Evolutionary conservation across 441 rosid genomes (phyloP).

Genomic region (Syzygium syzygioides): DNA sequence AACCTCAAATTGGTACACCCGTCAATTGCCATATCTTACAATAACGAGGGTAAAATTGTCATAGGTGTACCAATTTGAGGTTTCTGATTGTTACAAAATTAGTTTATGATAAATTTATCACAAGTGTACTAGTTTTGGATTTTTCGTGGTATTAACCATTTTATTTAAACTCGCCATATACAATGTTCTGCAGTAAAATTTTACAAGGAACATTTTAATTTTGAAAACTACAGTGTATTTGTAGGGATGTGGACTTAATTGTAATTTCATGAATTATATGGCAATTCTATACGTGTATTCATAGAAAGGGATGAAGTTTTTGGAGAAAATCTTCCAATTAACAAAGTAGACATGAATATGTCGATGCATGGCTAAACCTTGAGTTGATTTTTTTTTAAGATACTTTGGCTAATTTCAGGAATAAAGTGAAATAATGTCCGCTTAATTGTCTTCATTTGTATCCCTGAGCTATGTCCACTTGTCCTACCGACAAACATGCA

Average conservation of each 20-base stretch:
- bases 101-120: no score
- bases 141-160: no score
- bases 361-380: not conserved
- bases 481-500: not conserved
- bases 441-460: not conserved
- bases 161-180: not conserved
- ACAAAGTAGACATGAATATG: not conserved
- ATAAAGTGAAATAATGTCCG: not conserved
- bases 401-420: not conserved
- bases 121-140: no score
- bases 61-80: rapidly evolving
- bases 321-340: not conserved
- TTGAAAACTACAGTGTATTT: not conserved
- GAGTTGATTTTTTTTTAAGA: not conserved
- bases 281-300: not conserved
- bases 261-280: not conserved
- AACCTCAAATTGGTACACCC: rapidly evolving
- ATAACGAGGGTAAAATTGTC: no score
- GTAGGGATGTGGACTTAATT: not conserved
- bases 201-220: not conserved
- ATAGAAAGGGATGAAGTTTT: not conserved
- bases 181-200: not conserved
- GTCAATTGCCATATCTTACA: no score
- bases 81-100: no score
- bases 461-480: not conserved